Base-by-base conservation (phyloP, 2,329 filamentous ascomycete species). In the Fusarium longipes region DNA sequence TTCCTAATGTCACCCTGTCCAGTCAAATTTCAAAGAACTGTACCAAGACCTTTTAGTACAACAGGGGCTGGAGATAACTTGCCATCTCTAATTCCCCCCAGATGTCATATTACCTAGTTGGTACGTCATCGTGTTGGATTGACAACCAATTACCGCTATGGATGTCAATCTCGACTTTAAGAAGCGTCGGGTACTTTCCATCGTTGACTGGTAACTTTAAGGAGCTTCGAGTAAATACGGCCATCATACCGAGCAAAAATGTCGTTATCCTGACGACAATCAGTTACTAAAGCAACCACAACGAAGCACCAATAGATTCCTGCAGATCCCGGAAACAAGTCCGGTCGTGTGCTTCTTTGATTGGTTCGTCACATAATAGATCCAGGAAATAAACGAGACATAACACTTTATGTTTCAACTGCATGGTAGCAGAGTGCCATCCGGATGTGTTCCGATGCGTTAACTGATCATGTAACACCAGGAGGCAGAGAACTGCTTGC, bases 21-120 rank as follows among this genome's bases (percentile, higher is more conserved):
- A 17, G 18, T 38, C 12, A 47, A 33, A 36, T 29, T 27, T 53
- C 29, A 50, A 71, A 70, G n/a, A 59, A 69, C 71, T 62, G 69
- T 69, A 70, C 24, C 44, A 15, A 18, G 25, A 20, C 30, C 17
- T 18, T 27, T n/a, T n/a, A n/a, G n/a, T n/a, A n/a, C n/a, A n/a
- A n/a, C n/a, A n/a, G n/a, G n/a, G n/a, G n/a, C n/a, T n/a, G n/a
- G n/a, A n/a, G n/a, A 25, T 25, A 25, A 25, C 6, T 25, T 8
- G 8, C 25, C 25, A 6, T 8, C 6, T 27, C 11, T 27, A 8
- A 27, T 3, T 8, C 27, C 27, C 8, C 8, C 27, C 27, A n/a
- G n/a, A n/a, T n/a, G n/a, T n/a, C n/a, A 15, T 25, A 35, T 35
- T 29, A 25, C 44, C 8, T 17, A 3, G 6, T 17, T 12, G 6